Conservation (phyloP, 495 filamentous ascomycete species). For the Tuber microsphaerosporum region DNA sequence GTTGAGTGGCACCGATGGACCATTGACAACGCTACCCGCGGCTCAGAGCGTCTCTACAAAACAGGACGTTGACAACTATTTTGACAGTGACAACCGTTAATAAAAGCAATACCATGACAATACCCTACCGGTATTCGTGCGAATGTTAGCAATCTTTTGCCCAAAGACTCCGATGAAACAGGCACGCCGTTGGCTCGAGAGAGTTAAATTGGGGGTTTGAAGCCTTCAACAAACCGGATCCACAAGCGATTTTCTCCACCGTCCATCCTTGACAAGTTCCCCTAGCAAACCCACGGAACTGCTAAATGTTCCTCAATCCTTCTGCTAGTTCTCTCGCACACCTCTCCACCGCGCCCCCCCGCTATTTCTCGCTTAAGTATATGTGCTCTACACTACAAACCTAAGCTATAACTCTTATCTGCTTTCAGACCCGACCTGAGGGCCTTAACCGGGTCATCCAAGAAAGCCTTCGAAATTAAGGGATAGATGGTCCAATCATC, state of each 20-base stretch:
- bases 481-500: too few species aligned
- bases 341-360: neutral
- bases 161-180: neutral
- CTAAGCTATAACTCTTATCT: too few species aligned
- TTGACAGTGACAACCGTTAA: neutral
- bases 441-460: too few species aligned
- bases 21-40: neutral
- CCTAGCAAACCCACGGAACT: conserved; percentile 12
- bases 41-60: neutral
- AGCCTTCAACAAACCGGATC: neutral
- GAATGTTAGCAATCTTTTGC: neutral
- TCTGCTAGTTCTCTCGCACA: neutral
- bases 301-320: conserved; percentile 18
- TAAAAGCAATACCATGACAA: neutral
- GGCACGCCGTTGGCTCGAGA: neutral
- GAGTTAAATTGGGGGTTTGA: neutral
- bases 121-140: neutral
- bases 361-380: neutral
- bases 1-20: neutral
- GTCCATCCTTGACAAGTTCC: conserved; percentile 18
- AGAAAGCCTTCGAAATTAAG: too few species aligned
- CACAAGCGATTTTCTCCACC: neutral
- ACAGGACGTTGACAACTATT: neutral
- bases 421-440: too few species aligned
- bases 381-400: too few species aligned